These are phyloP conservation scores for Tricladium varicosporioides DNA, from an alignment of 2,329 filamentous ascomycete species.

Conservation along the genomic window DNA sequence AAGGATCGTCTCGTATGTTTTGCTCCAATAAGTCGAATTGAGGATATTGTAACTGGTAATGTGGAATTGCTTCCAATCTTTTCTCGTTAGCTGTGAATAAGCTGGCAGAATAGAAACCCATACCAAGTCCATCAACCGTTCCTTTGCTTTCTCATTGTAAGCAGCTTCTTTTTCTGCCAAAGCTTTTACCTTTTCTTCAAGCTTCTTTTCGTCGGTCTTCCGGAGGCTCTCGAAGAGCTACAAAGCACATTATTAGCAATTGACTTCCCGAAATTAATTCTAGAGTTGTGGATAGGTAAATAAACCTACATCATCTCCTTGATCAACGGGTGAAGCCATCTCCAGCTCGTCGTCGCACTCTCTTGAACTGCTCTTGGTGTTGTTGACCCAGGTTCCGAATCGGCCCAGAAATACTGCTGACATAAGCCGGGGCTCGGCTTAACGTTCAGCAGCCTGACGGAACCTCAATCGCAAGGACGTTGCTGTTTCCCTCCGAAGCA, in stretches of 20 bases:
- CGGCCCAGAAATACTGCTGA: neutral
- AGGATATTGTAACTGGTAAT: conserved; percentile 83
- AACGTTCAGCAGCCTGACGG: too few species aligned
- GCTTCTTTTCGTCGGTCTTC: conserved; percentile 56
- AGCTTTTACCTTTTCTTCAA: conserved; percentile 58
- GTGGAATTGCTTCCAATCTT: conserved; percentile 80
- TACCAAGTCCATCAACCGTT: conserved; percentile 64
- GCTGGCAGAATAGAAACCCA: too few species aligned
- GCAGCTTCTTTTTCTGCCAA: conserved; percentile 44
- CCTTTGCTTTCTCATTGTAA: conserved; percentile 48
- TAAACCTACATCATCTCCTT: conserved; percentile 45
- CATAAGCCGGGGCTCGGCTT: neutral
- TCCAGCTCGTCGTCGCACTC: conserved; percentile 5
- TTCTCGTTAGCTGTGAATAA: neutral
- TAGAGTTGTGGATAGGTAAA: conserved; percentile 25
- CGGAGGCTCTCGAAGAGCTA: conserved; percentile 61
- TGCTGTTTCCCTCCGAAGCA: neutral
- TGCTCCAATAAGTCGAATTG: conserved; percentile 79
- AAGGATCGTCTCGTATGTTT: conserved; percentile 81
- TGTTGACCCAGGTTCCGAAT: conserved; percentile 10
- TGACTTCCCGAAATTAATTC: neutral
- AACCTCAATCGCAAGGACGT: too few species aligned
- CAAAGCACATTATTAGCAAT: conserved; percentile 19
- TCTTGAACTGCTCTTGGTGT: neutral
- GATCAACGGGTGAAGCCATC: conserved; percentile 28